Conservation (phyloP, 768 basidiomycete species). For the Suillus discolor region DNA sequence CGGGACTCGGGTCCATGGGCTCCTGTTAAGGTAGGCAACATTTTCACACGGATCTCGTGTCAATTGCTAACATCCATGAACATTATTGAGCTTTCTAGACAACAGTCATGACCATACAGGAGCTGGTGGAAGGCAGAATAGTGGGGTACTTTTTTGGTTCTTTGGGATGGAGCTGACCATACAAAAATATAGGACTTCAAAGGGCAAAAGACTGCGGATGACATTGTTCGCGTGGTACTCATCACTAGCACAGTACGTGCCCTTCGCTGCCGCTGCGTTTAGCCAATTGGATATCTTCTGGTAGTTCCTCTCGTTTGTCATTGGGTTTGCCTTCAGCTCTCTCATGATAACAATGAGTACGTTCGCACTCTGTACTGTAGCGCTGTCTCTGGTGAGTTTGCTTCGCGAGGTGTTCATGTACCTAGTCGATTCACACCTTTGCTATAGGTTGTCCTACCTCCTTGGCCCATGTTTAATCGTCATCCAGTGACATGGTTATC, state of each 20-base stretch:
- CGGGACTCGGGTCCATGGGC: not conserved
- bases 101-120: slow-evolving; percentile 27
- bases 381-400: slow-evolving; percentile 7
- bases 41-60: slow-evolving; percentile 4
- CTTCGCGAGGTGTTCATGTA: not conserved
- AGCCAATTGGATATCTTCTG: not conserved
- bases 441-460: slow-evolving; percentile 60
- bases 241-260: slow-evolving; percentile 27
- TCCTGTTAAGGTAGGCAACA: not conserved
- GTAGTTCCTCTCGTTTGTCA: slow-evolving; percentile 31
- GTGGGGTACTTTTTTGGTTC: slow-evolving; percentile 13
- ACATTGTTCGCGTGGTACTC: slow-evolving; percentile 25
- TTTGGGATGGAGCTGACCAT: slow-evolving; percentile 3
- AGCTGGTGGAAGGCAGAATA: slow-evolving; percentile 33
- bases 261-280: not conserved
- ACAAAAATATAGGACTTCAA: slow-evolving; percentile 28
- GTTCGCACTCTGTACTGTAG: slow-evolving; percentile 4
- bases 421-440: not conserved
- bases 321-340: slow-evolving; percentile 33
- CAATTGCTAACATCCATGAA: too few species aligned
- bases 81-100: not conserved
- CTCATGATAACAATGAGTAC: slow-evolving; percentile 25
- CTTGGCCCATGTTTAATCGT: slow-evolving; percentile 67
- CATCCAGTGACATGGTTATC: slow-evolving; percentile 64
- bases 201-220: slow-evolving; percentile 30